phyloP scores from a whole-genome alignment of 306 rosid species.

The Oemleria cerasiformis region DNA sequence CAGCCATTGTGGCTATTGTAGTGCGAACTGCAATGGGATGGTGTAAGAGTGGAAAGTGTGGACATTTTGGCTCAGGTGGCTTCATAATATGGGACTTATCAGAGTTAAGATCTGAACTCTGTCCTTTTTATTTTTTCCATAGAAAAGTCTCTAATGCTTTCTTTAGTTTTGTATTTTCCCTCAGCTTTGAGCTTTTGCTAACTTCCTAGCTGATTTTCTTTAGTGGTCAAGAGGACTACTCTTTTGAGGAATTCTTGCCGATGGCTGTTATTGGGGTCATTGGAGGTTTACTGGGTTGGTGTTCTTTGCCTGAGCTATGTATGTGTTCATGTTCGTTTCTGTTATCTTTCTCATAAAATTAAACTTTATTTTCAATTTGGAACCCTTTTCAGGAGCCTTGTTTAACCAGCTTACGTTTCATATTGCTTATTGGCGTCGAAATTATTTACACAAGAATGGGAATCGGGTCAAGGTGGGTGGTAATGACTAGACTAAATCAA shows the following conservation, averaged over 20 bases:
- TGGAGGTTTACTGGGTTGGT: slow-evolving; percentile 89
- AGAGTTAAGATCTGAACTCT: slow-evolving; percentile 64
- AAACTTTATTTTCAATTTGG: background rate
- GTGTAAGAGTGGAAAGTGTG: slow-evolving; percentile 93
- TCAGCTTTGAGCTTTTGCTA: slow-evolving; percentile 28
- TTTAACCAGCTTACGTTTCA: slow-evolving; percentile 90
- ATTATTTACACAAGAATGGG: slow-evolving; percentile 90
- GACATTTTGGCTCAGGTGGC: slow-evolving; percentile 98
- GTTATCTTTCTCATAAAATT: background rate
- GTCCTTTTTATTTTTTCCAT: background rate
- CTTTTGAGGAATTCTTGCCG: slow-evolving; percentile 86
- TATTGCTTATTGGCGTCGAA: slow-evolving; percentile 80
- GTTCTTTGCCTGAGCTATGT: background rate
- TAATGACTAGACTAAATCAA: slow-evolving; percentile 2
- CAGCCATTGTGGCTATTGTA: slow-evolving; percentile 95
- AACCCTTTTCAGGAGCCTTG: slow-evolving; percentile 63
- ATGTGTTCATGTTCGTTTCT: background rate
- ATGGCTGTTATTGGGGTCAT: slow-evolving; percentile 94
- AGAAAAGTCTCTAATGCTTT: slow-evolving; percentile 34
- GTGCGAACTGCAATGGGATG: slow-evolving; percentile 95
- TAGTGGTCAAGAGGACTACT: slow-evolving; percentile 98
- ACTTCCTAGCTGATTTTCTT: slow-evolving; percentile 38
- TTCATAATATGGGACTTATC: slow-evolving; percentile 96
- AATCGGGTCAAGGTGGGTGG: slow-evolving; percentile 69
- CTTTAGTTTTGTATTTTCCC: background rate